A percentile compares a stretch with the other conserved stretches of the same genome.
Evolutionary conservation across 2,329 filamentous ascomycete species (phyloP).

Genomic region (Fusarium paranaense): DNA sequence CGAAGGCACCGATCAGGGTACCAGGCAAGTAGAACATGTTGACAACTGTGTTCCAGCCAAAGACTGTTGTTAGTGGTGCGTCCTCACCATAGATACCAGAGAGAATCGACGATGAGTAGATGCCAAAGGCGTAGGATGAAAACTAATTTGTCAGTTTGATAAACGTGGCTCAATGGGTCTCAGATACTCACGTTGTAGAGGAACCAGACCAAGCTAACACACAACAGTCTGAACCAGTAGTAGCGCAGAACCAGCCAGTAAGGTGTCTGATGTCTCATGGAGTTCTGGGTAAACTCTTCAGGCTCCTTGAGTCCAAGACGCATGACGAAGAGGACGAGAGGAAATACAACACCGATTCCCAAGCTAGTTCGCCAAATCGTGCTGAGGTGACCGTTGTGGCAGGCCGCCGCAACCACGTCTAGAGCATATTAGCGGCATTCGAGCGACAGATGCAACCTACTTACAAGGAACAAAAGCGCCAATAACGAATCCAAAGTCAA

Average conservation of each 20-base stretch:
- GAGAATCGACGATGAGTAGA: slow-evolving; percentile 85
- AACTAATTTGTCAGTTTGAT: slow-evolving; percentile 60
- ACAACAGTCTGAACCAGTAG: slow-evolving; percentile 78
- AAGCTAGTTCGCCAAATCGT: slow-evolving; percentile 86
- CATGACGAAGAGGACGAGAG: slow-evolving; percentile 75
- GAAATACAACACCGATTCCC: slow-evolving; percentile 83
- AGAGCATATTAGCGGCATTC: not conserved
- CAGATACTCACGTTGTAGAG: slow-evolving; percentile 73
- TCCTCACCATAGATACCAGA: slow-evolving; percentile 69
- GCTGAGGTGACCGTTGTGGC: slow-evolving; percentile 70
- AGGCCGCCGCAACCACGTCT: slow-evolving; percentile 68
- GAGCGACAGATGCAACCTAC: not conserved
- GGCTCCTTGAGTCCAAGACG: slow-evolving; percentile 82
- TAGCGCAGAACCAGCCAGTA: slow-evolving; percentile 69
- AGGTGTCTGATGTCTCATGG: slow-evolving; percentile 72
- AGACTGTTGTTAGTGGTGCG: slow-evolving; percentile 77
- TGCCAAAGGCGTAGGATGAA: slow-evolving; percentile 84
- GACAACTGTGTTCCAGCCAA: slow-evolving; percentile 90
- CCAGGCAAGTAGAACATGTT: slow-evolving; percentile 92
- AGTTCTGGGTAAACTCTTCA: slow-evolving; percentile 78
- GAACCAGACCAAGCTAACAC: slow-evolving; percentile 85
- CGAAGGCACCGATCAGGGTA: slow-evolving; percentile 79
- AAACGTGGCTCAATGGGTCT: not conserved
- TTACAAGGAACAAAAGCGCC: slow-evolving; percentile 78
- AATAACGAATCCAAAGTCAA: slow-evolving; percentile 85